These are phyloP conservation scores for Blastosporella zonata DNA, from an alignment of 1,284 basidiomycete species.

Conservation along the genomic window DNA sequence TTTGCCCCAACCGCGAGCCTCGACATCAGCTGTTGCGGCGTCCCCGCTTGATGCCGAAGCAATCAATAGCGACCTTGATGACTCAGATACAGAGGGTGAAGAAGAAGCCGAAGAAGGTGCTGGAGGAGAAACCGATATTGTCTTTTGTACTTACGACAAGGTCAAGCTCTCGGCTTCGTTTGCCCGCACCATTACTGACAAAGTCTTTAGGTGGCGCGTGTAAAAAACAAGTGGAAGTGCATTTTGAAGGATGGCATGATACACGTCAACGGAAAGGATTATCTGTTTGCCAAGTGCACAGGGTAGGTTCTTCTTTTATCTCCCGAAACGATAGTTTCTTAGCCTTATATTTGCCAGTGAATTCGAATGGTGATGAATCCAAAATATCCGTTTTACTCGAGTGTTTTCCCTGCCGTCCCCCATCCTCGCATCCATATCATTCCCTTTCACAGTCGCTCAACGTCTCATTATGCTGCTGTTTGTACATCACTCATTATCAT, in stretches of 20 bases:
- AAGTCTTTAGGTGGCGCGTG: conserved; percentile 77
- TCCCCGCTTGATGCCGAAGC: conserved; percentile 64
- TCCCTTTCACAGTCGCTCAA: conserved; percentile 1
- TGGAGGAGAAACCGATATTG: conserved; percentile 82
- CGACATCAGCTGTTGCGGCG: conserved; percentile 30
- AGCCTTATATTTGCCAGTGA: conserved; percentile 30
- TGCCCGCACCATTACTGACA: neutral
- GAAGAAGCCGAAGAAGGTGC: conserved; percentile 68
- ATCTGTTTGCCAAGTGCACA: conserved; percentile 95
- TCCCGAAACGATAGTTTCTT: conserved; percentile 3
- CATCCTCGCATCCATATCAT: conserved; percentile 6
- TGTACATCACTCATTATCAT: conserved; percentile 19
- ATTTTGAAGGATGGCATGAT: conserved; percentile 99
- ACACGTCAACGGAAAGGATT: conserved; percentile 95
- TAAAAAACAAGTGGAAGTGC: conserved; percentile 99
- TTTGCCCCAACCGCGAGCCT: conserved; percentile 45
- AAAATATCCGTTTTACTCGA: conserved; percentile 1
- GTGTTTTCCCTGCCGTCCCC: conserved; percentile 7
- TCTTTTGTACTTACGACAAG: conserved; percentile 99
- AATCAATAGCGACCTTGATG: conserved; percentile 96
- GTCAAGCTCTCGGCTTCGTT: conserved; percentile 38
- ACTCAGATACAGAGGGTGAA: conserved; percentile 82
- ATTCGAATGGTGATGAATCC: conserved; percentile 43
- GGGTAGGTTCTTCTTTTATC: conserved; percentile 50
- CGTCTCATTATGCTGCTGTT: conserved; percentile 14